These are phyloP conservation scores for Pythium apleroticum DNA, from an alignment of 352 stramenopile species.

Conservation along the genomic window DNA sequence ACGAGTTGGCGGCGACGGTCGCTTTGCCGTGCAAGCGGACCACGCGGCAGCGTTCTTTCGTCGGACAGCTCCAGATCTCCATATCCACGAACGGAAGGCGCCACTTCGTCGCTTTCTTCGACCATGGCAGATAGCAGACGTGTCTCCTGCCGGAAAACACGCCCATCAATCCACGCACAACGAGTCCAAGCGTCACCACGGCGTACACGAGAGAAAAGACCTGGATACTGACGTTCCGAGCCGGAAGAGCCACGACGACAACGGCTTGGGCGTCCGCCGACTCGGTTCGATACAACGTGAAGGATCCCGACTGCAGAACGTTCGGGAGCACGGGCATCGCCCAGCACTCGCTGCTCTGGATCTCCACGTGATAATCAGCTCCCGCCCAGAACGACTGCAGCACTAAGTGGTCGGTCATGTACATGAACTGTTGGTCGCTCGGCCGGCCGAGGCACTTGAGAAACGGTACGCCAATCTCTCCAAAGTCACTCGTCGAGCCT, in stretches of 20 bases:
- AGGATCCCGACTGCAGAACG: no score
- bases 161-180: constrained; percentile 17
- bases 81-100: background rate
- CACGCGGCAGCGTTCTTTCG: background rate
- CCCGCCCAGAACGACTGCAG: constrained; percentile 24
- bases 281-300: background rate
- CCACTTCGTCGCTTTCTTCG: background rate
- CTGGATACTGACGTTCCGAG: constrained; percentile 17
- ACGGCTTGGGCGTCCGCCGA: background rate
- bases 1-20: constrained; percentile 50
- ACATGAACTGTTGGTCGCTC: constrained; percentile 8
- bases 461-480: background rate
- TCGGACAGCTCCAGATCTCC: background rate
- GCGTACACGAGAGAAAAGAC: constrained; percentile 25
- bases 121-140: background rate
- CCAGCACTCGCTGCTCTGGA: constrained; percentile 15
- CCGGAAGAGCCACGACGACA: constrained; percentile 2
- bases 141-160: background rate
- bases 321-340: background rate
- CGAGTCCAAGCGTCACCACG: constrained; percentile 28
- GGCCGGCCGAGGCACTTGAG: constrained; percentile 17
- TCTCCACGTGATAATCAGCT: constrained; percentile 11
- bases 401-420: constrained; percentile 22
- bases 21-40: constrained; percentile 41
- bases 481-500: background rate